phyloP scores from a whole-genome alignment of 2,329 filamentous ascomycete genomes.

The Botrytis tulipae region DNA sequence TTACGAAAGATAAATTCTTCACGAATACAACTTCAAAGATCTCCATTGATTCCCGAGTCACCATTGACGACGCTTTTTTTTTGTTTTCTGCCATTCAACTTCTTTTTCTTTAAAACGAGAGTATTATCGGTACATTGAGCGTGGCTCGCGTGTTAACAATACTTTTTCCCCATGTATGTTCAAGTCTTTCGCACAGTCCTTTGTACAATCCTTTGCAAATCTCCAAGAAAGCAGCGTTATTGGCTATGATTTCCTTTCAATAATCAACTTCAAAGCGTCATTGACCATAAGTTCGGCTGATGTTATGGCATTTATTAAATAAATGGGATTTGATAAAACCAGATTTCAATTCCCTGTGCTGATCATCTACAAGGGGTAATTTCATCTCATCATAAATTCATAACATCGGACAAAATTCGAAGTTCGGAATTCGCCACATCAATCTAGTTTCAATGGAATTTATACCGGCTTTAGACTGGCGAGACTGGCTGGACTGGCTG shows the following conservation, averaged over 20 bases:
- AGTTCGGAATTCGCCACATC: neutral
- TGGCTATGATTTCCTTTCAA: neutral
- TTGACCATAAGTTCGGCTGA: neutral
- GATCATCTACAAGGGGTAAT: neutral
- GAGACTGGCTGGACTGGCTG: no score
- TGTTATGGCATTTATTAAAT: slow-evolving; percentile 1
- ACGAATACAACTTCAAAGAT: neutral
- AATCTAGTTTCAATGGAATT: neutral
- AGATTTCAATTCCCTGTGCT: slow-evolving; percentile 5
- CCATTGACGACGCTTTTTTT: neutral
- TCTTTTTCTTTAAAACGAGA: neutral
- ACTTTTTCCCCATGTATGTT: neutral
- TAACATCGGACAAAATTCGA: neutral
- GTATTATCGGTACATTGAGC: neutral
- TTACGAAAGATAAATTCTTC: no score
- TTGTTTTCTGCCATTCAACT: neutral
- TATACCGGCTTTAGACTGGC: neutral
- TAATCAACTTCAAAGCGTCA: slow-evolving; percentile 1
- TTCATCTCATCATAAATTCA: neutral
- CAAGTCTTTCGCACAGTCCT: neutral
- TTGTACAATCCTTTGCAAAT: neutral
- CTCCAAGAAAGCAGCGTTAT: neutral
- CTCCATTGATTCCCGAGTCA: neutral
- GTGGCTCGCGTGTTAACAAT: no score
- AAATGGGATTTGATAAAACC: neutral